A percentile compares a stretch with the other conserved stretches of the same genome.
These are phyloP conservation scores for Phytophthora citrophthora DNA, from an alignment of 352 stramenopile genomes.

Conservation along the genomic window DNA sequence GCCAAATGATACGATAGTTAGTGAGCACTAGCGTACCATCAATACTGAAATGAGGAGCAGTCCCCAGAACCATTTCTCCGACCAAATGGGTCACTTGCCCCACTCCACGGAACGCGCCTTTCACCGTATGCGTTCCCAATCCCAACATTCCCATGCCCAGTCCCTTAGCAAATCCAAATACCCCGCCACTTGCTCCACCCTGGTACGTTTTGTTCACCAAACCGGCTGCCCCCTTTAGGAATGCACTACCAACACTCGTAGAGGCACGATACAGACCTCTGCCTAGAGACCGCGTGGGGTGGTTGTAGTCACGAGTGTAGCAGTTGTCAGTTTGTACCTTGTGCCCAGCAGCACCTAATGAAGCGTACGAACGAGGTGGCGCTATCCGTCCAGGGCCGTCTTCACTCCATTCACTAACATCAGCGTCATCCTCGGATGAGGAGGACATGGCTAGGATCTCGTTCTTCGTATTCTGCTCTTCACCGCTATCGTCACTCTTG, in stretches of 20 bases:
- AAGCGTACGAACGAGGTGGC: conserved; percentile 79
- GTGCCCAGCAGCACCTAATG: conserved; percentile 80
- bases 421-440: conserved; percentile 50
- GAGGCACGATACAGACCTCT: conserved; percentile 82
- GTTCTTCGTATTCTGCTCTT: conserved; percentile 44
- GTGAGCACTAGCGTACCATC: conserved; percentile 82
- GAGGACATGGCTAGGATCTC: conserved; percentile 58
- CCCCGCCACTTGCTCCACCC: conserved; percentile 78
- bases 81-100: conserved; percentile 89
- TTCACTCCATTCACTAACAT: conserved; percentile 46
- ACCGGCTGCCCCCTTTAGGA: conserved; percentile 82
- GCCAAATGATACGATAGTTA: conserved; percentile 90
- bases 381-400: conserved; percentile 32
- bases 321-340: conserved; percentile 90
- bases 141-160: conserved; percentile 88
- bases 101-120: conserved; percentile 85
- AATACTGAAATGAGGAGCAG: conserved; percentile 88
- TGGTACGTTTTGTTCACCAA: conserved; percentile 90
- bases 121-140: conserved; percentile 85
- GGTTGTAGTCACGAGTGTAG: conserved; percentile 82
- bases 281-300: conserved; percentile 81
- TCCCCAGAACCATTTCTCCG: conserved; percentile 86
- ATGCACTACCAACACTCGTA: conserved; percentile 85
- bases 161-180: conserved; percentile 90
- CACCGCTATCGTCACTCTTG: conserved; percentile 68